Evolutionary conservation across 2,329 filamentous ascomycete genomes (phyloP), one percentile per base, ranked within the genome.

Genomic region (Tolypocladium sp.): DNA sequence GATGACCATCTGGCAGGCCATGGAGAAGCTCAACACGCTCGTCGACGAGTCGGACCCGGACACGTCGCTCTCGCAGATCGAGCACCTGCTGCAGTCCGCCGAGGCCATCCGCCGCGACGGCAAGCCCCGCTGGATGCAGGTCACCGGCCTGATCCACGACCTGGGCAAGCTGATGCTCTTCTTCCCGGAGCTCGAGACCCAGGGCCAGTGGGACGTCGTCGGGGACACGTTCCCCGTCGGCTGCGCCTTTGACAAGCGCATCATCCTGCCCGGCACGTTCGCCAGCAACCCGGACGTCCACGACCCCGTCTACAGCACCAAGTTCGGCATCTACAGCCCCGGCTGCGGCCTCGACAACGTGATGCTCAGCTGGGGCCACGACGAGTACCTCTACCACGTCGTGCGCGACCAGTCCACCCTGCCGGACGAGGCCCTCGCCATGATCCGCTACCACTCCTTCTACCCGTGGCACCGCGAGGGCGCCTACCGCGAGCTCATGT

Each of bases 371-470:
- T 96, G 92, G 91, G 92, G 92, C 53, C 90, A 93, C 72, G 90
- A 93, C 71, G 90, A 93, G 77, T 92, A 92, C 74, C 79, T 93
- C 54, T 96, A 96, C 79, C 87, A 91, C 68, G 87, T 96, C 62
- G 85, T 90, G 74, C 92, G 91, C 78, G 87, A 89, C 63, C 91
- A 96, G 79, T 88, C 83, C 55, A 88, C 79, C 0, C 80, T 96
- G 51, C 92, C 92, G 0, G 80, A 82, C 54, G 91, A 96, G 80
- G 89, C 88, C 0, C 81, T 96, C 13, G 92, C 91, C 61, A 96
- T 96, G 90, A 94, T 96, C 71, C 81, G 92, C 59, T 96, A 95
- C 76, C 92, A 96, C 76, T 91, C 87, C 7, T 96, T 96, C 76
- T 96, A 96, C 75, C 88, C 92, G 20, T 96, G 91, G 92, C 92